These are phyloP conservation scores for Picea glauca DNA, from an alignment of 75 land plant species.

Conservation along the genomic window DNA sequence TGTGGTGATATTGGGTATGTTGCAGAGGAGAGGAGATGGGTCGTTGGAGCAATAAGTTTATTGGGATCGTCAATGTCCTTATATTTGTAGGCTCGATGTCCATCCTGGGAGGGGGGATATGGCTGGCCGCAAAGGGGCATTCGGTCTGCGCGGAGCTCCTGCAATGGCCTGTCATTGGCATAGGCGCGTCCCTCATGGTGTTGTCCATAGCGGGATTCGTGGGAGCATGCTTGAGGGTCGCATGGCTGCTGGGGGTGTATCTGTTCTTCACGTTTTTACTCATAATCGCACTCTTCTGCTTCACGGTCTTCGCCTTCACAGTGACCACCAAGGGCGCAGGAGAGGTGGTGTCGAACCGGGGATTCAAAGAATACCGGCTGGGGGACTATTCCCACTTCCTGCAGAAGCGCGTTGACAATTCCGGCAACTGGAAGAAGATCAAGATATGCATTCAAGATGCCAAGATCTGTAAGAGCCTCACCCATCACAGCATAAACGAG, in stretches of 20 bases:
- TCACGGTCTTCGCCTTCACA: slow-evolving; percentile 32
- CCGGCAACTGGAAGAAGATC: slow-evolving; percentile 27
- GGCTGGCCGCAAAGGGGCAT: slow-evolving; percentile 20
- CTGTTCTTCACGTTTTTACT: slow-evolving; percentile 24
- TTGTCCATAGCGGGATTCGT: slow-evolving; percentile 31
- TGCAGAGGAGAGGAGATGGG: slow-evolving; percentile 5
- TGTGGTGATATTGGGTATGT: neutral
- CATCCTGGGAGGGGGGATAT: slow-evolving; percentile 27
- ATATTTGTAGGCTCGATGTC: slow-evolving; percentile 24
- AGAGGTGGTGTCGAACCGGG: slow-evolving; percentile 13
- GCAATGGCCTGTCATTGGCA: slow-evolving; percentile 22
- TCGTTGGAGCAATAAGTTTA: slow-evolving; percentile 20
- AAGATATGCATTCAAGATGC: slow-evolving; percentile 29
- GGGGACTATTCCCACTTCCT: slow-evolving; percentile 39
- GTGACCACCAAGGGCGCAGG: slow-evolving; percentile 35
- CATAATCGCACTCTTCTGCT: slow-evolving; percentile 30
- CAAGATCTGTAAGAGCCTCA: slow-evolving; percentile 18
- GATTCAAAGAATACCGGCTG: slow-evolving; percentile 31
- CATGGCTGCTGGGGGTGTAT: slow-evolving; percentile 25
- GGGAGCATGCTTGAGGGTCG: slow-evolving; percentile 25
- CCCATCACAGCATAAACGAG: neutral
- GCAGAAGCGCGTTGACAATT: slow-evolving; percentile 22
- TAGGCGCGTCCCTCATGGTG: slow-evolving; percentile 26
- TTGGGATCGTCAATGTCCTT: slow-evolving; percentile 24
- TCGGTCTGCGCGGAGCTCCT: slow-evolving; percentile 31